phyloP scores from a whole-genome alignment of 371 early-diverging fungal species.

The Rhizopus delemar region DNA sequence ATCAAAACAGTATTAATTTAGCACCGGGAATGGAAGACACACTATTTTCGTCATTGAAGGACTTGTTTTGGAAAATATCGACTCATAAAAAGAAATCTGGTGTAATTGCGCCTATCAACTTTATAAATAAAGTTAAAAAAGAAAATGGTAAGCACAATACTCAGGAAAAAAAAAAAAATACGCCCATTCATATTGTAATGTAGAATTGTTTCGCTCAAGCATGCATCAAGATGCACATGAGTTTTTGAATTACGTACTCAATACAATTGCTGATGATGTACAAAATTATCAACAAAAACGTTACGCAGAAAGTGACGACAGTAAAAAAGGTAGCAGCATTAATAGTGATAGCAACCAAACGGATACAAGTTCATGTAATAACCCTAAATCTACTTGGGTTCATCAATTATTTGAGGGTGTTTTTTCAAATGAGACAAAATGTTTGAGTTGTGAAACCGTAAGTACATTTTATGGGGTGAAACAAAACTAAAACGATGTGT shows the following conservation, averaged over 20 bases:
- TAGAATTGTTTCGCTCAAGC: conserved; percentile 89
- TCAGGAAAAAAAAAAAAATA: not conserved
- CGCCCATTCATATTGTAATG: not conserved
- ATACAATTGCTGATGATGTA: conserved; percentile 89
- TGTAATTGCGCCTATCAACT: conserved; percentile 83
- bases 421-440: conserved; percentile 94
- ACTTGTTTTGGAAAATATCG: conserved; percentile 84
- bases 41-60: conserved; percentile 82
- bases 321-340: conserved; percentile 13
- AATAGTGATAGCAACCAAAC: conserved; percentile 17
- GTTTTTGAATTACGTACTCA: conserved; percentile 91
- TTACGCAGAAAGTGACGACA: conserved; percentile 7
- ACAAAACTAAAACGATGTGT: too few species aligned
- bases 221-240: conserved; percentile 98
- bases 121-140: conserved; percentile 83
- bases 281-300: conserved; percentile 54
- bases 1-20: conserved; percentile 48
- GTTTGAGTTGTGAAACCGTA: conserved; percentile 93
- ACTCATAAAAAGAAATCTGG: conserved; percentile 84
- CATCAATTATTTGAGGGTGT: conserved; percentile 94
- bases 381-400: conserved; percentile 78
- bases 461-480: conserved; percentile 10
- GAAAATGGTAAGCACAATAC: conserved; percentile 74
- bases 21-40: conserved; percentile 74
- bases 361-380: conserved; percentile 6